Evolutionary conservation across 1,284 basidiomycete genomes (phyloP), one percentile per base, ranked within the genome.

Genomic region (Coriolopsis trogii): DNA sequence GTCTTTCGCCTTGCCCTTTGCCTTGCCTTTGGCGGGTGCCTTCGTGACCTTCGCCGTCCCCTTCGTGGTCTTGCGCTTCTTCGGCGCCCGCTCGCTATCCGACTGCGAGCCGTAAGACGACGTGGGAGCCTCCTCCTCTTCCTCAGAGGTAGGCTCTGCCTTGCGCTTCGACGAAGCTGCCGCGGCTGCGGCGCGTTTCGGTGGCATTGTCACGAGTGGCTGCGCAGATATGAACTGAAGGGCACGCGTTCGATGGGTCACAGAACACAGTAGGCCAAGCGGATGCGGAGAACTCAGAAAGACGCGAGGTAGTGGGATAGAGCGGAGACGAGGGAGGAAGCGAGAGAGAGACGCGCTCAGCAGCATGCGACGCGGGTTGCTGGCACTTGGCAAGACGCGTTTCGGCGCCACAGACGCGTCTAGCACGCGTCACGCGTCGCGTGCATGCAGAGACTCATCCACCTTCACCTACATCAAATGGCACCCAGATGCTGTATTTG

Each of bases 151-250:
- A 10, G 53, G 48, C 5, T 49, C 43, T 10, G 48, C 63, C 44
- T 68, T 67, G 39, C 67, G 59, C 38, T 70, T 67, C 18, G 38
- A 37, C n/a, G 64, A 30, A 26, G n/a, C n/a, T n/a, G n/a, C n/a
- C n/a, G n/a, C n/a, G n/a, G n/a, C n/a, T n/a, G 58, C 49, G 20
- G 63, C 58, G 43, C 67, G 64, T 63, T 71, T 71, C 12, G 66
- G 70, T 23, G 72, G 64, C 73, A 76, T 74, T 18, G 25, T 29
- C 16, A n/a, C 6, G 9, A 15, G 38, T 20, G 2, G 36, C 15
- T 25, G 23, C n/a, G 37, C 12, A 29, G 30, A 24, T 18, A 23
- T 20, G 15, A 20, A 20, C 18, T 4, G 15, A 15, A 23, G 37
- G 10, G 37, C 7, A 42, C 30, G 16, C 18, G 10, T 18, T 15